Base-by-base conservation (phyloP, 352 stramenopile species). In the Phytopythium boreale region DNA sequence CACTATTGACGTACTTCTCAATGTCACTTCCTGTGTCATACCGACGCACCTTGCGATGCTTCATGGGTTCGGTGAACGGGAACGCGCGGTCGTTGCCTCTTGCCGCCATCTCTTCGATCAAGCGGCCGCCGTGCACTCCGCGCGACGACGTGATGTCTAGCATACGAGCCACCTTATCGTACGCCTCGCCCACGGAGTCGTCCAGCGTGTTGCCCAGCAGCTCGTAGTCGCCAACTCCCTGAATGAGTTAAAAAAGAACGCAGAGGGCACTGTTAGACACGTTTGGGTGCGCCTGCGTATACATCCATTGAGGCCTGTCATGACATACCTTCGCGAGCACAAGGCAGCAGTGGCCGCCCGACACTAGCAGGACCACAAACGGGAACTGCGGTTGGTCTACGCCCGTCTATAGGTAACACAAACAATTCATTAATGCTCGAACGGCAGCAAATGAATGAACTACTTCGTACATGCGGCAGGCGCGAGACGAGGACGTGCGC, bases 121-220 rank as follows among this genome's bases (percentile, higher is more conserved):
- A 80, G 4, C 93, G 91, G 22, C 97, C 97, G 7, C 96, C 94
- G 39, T 98, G 95, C 4, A 87, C 71, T 1, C 71, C 74, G 10
- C 63, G 24, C 37, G 61, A 14, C 0, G 71, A 71, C 55, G 79
- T 80, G 52, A 99, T 76, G 44, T 93, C 78, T 10, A 99, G 76
- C 72, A 99, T 92, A 37, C 97, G 85, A 12, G 97, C 97, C 20
- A 98, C 97, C 79, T 99, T 99, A 69, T 99, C 97, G 68, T 98
- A 99, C 8, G 96, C 96, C 81, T 99, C 97, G 17, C 97, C 97
- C 2, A 99, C 76, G 1, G 97, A 98, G 74, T 99, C 97, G 63
- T 99, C 97, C 2, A 99, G 74, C 2, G 97, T 99, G 50, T 96
- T 98, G 34, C 97, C 97, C 37, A 99, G 67, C 20, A 99, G 79